Percentiles rank a stretch among this genome's conserved stretches.
These are phyloP conservation scores for Metschnikowia matae DNA, from an alignment of 805 yeast species.

Conservation along the genomic window DNA sequence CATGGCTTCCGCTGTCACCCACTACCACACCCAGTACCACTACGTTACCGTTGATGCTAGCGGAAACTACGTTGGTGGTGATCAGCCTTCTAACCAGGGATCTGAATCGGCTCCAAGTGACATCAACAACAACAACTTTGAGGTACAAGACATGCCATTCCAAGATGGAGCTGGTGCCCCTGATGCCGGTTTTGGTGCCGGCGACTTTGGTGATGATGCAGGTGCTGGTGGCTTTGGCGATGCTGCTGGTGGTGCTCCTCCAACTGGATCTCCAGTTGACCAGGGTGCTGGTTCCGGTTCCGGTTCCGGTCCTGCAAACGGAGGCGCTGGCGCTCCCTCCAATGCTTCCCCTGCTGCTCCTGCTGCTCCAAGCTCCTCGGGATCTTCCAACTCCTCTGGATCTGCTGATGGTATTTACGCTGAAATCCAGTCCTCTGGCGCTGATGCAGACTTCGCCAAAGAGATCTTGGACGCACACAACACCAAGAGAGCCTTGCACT, in stretches of 20 bases:
- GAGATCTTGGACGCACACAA: slow-evolving; percentile 60
- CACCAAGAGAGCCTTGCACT: slow-evolving; percentile 15
- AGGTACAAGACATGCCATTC: background rate
- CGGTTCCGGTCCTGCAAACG: background rate
- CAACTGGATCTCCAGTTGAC: background rate
- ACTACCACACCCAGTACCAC: slow-evolving; percentile 27
- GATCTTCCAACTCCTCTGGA: background rate
- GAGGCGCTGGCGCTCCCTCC: background rate
- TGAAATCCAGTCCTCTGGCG: slow-evolving; percentile 16
- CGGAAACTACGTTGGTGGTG: slow-evolving; percentile 10
- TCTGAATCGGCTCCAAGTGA: no score
- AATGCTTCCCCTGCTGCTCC: background rate
- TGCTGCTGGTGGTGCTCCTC: background rate
- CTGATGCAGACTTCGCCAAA: slow-evolving; percentile 33
- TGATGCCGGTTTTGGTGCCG: background rate
- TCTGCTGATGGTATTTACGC: slow-evolving; percentile 18
- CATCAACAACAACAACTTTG: no score
- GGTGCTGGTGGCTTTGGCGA: background rate
- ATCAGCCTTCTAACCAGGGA: background rate
- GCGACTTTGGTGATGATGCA: background rate
- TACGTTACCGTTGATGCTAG: slow-evolving; percentile 23
- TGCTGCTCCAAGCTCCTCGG: background rate
- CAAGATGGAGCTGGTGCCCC: background rate
- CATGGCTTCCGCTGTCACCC: slow-evolving; percentile 22
- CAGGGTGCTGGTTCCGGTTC: background rate